Evolutionary conservation across 73 alveolate genomes (phyloP), one percentile per base, ranked within the genome.

Genomic region (Tetrahymena borealis): DNA sequence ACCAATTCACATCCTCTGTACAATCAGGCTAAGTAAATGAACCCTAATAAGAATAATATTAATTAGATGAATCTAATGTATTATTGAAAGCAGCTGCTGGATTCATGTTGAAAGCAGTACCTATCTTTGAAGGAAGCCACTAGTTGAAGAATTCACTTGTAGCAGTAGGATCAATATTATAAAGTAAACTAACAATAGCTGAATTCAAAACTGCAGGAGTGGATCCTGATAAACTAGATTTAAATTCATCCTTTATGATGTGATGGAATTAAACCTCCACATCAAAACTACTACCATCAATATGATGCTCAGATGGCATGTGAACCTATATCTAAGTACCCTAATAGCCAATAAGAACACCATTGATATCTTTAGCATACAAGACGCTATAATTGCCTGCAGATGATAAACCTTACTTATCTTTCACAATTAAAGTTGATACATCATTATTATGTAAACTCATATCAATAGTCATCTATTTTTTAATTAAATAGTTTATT

Each of bases 351-450:
- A 39, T 40, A 20, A 93, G 60, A 78, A 79, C 33, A 7, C 95
- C 95, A 93, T 93, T 93, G 7, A 93, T 93, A 77, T 93, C 95
- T 79, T 91, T 93, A 20, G 95, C 95, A 93, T 93, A 93, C n/a
- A 93, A 40, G 38, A 38, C 40, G 7, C 93, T 60, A 31, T 79
- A 40, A 8, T 91, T 78, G 11, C 93, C 95, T 39, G 39, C 78
- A 2, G 95, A 85, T 11, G 37, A 33, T 7, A 93, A 79, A n/a
- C 93, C 91, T 79, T 39, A 38, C 32, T 78, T 36, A 16, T 39
- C 91, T 90, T 92, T 93, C 28, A 39, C 78, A 91, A 93, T 85
- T 42, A 42, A 33, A 12, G 91, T 42, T 39, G 60, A 11, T 91
- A 93, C 78, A 39, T 90, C 90, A 4, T 42, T 42, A 38, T 93